phyloP scores from a whole-genome alignment of 2,329 filamentous ascomycete genomes.

The Cryphonectria naterciae region DNA sequence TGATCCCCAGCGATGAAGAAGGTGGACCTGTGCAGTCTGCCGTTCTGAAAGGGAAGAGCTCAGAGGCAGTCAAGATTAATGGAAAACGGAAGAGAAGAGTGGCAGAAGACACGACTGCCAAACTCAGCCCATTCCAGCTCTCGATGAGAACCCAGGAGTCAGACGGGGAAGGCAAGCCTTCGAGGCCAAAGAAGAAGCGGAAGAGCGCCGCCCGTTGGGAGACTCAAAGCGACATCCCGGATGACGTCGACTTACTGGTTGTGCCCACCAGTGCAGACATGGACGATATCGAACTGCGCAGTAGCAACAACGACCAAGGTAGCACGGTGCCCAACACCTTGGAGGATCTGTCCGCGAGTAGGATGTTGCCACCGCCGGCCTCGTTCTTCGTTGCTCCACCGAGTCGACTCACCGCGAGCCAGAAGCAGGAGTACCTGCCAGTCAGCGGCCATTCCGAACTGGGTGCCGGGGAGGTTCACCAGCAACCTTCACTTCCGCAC shows the following conservation, averaged over 20 bases:
- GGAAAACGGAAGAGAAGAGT: constrained; percentile 31
- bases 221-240: constrained; percentile 17
- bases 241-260: constrained; percentile 34
- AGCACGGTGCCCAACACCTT: constrained; percentile 21
- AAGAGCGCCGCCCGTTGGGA: background rate
- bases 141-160: background rate
- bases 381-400: constrained; percentile 41
- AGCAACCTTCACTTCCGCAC: constrained; percentile 23
- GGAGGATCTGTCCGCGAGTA: background rate
- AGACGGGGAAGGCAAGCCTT: constrained; percentile 10
- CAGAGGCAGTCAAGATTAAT: constrained; percentile 12
- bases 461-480: constrained; percentile 21
- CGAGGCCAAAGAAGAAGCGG: constrained; percentile 23
- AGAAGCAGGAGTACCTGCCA: constrained; percentile 43
- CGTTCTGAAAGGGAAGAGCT: constrained; percentile 2
- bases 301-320: constrained; percentile 21
- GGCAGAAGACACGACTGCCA: background rate
- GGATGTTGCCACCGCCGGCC: constrained; percentile 9
- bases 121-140: constrained; percentile 11
- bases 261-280: constrained; percentile 29
- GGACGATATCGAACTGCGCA: constrained; percentile 15
- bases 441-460: constrained; percentile 33
- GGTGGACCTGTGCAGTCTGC: constrained; percentile 16
- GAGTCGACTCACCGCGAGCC: constrained; percentile 42
- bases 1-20: constrained; percentile 48